Evolutionary conservation across 2,329 filamentous ascomycete genomes (phyloP).

Genomic region (Aspergillus nomiae): DNA sequence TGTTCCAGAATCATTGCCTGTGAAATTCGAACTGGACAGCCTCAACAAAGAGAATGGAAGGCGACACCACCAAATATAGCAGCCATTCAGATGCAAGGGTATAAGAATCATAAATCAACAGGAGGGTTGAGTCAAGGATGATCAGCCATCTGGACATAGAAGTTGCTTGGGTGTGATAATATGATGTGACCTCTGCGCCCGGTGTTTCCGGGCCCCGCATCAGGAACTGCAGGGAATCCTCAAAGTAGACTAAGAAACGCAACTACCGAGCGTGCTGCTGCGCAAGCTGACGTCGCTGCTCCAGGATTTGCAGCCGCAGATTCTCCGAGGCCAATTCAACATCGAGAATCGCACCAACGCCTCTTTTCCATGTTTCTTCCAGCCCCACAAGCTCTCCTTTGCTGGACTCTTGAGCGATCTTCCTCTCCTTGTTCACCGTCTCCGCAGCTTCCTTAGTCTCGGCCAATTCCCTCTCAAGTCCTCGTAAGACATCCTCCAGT

Average conservation of each 20-base stretch:
- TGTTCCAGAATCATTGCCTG: background rate
- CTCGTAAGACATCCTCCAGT: constrained; percentile 69
- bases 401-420: constrained; percentile 69
- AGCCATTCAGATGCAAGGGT: background rate
- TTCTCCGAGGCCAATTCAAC: constrained; percentile 81
- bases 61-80: too few relatives aligned
- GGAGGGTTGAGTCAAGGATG: background rate
- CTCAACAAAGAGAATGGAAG: background rate
- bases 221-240: background rate
- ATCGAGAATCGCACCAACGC: constrained; percentile 79
- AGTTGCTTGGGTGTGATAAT: constrained; percentile 1
- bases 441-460: constrained; percentile 70
- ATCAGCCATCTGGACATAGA: background rate
- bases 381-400: constrained; percentile 71
- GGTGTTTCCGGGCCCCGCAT: background rate
- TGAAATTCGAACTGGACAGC: background rate
- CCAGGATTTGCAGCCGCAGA: constrained; percentile 67
- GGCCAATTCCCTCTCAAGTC: constrained; percentile 74
- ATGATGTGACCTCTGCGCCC: background rate
- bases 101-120: background rate
- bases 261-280: constrained; percentile 35
- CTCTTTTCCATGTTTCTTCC: constrained; percentile 77
- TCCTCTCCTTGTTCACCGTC: constrained; percentile 69
- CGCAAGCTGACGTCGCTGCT: constrained; percentile 53
- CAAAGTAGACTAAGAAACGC: background rate